A percentile compares a stretch with the other conserved stretches of the same genome.
phyloP scores from a whole-genome alignment of 768 basidiomycete genomes.

The Auricularia cornea region DNA sequence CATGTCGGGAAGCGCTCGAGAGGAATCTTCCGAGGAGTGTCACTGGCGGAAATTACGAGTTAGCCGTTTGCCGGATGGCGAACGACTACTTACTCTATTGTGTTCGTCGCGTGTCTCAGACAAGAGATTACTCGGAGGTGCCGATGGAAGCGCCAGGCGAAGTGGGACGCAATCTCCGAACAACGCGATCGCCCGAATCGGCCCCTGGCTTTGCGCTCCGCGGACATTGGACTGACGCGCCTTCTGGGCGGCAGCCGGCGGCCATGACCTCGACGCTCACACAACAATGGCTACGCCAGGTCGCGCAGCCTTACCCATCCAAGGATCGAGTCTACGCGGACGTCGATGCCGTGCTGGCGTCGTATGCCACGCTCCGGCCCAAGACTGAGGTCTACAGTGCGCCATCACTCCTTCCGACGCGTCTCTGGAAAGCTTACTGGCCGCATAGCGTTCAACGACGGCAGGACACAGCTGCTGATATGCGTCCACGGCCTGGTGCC shows the following conservation, averaged over 20 bases:
- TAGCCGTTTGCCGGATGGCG: too few species aligned
- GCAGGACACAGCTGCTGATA: conserved; percentile 83
- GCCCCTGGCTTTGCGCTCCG: too few species aligned
- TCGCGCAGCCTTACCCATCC: conserved; percentile 47
- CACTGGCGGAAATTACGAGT: too few species aligned
- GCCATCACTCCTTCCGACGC: conserved; percentile 8
- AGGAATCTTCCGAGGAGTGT: too few species aligned
- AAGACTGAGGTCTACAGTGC: conserved; percentile 76
- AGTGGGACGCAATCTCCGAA: too few species aligned
- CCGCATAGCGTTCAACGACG: conserved; percentile 80
- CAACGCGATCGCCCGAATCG: too few species aligned
- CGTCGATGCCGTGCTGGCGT: conserved; percentile 48
- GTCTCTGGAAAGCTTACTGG: conserved; percentile 10
- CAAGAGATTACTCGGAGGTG: too few species aligned
- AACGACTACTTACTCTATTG: too few species aligned
- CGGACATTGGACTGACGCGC: too few species aligned
- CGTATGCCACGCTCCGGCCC: conserved; percentile 53
- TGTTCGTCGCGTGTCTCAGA: too few species aligned
- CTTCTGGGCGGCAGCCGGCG: neutral
- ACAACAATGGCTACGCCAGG: conserved; percentile 59
- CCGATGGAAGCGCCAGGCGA: too few species aligned
- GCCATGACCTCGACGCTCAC: conserved; percentile 12
- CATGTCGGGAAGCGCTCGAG: too few species aligned
- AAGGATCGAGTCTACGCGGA: conserved; percentile 54
- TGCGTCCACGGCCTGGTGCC: conserved; percentile 88